These are phyloP conservation scores for Rhinocladiella similis DNA, from an alignment of 2,329 filamentous ascomycete genomes.

Conservation along the genomic window DNA sequence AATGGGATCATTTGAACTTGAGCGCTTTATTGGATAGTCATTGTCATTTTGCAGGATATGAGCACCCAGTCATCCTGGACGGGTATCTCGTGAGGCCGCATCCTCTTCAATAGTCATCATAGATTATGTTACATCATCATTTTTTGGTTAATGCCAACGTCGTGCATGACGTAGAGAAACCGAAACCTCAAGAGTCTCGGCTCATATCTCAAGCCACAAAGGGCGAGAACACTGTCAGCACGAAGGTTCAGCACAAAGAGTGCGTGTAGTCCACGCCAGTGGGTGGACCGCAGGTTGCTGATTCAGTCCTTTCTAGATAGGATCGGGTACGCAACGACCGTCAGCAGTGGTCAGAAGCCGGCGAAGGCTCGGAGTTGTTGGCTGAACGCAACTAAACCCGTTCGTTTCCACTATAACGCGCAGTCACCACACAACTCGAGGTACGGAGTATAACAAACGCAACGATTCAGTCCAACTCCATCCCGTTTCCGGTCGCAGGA, in stretches of 20 bases:
- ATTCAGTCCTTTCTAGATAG: too few relatives aligned
- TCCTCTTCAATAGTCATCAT: background rate
- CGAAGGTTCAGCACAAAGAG: background rate
- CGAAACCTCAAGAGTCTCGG: background rate
- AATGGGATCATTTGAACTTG: constrained; percentile 9
- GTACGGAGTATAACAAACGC: background rate
- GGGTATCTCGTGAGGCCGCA: background rate
- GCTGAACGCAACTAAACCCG: background rate
- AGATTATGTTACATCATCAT: background rate
- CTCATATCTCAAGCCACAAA: background rate
- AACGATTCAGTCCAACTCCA: constrained; percentile 25
- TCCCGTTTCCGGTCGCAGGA: constrained; percentile 20
- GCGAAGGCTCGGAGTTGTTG: too few relatives aligned
- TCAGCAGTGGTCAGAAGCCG: too few relatives aligned
- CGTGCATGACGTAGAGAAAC: background rate
- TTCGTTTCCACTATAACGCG: background rate
- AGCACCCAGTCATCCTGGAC: background rate
- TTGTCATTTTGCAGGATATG: background rate
- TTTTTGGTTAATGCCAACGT: background rate
- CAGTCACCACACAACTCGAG: background rate
- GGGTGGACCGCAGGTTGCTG: too few relatives aligned
- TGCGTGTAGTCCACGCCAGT: too few relatives aligned
- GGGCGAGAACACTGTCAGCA: background rate
- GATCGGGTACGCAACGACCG: too few relatives aligned
- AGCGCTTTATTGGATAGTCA: constrained; percentile 9